Evolutionary conservation across 441 rosid species (phyloP), one percentile per base, ranked within the genome.

Genomic region (Erodium texanum): DNA sequence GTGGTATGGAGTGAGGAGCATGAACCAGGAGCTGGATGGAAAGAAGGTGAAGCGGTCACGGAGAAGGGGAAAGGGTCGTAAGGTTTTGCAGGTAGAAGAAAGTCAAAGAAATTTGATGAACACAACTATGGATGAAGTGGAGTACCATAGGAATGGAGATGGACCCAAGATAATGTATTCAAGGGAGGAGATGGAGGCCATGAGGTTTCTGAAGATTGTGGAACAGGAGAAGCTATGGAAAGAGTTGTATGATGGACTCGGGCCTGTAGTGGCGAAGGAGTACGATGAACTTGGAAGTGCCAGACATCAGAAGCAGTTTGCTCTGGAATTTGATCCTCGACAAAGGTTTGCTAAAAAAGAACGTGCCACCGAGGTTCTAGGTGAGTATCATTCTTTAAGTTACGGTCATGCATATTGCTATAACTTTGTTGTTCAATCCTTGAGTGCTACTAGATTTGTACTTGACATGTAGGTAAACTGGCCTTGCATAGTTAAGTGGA

Each of bases 191-290:
- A 67, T 93, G 86, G 89, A 85, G 85, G 80, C 79, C 43, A 45
- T 93, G 83, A 89, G 90, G 86, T 89, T 80, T 82, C 77, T 73
- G 41, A 73, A 86, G 62, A 62, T 78, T 75, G 84, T 24, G 20
- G 83, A 77, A 65, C 98, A 93, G 79, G 63, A 64, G 68, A 82
- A 78, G 27, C 43, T 87, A 56, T 93, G 98, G 98, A 80, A 54
- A 74, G 71, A 72, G 64, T 66, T 84, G 61, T 83, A 83, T 67
- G 71, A 76, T 70, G 80, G 79, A 43, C 94, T 93, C 59, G 84
- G 79, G 59, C 68, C 82, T 58, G 81, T 48, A 62, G 83, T 83
- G 71, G 75, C 73, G 8, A 70, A 70, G 70, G 90, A 83, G 79
- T 93, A 89, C 68, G 78, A 81, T 64, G 76, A 73, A 56, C 78